Base-by-base conservation (phyloP, 768 basidiomycete species). In the Tricholoma saponaceum region DNA sequence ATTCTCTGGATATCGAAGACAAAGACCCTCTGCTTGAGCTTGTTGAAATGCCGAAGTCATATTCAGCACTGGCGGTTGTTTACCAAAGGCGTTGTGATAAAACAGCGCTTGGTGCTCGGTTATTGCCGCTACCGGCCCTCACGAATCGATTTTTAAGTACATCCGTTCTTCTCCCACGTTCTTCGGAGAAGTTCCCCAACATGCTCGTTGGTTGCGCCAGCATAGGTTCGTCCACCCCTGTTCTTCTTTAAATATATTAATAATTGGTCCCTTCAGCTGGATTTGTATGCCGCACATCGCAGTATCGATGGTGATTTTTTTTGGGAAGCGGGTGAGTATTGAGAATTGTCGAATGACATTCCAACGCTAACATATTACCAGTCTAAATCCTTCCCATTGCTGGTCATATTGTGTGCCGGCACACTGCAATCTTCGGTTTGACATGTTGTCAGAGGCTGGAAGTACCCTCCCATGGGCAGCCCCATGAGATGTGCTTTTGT, bases 1-100 rank as follows among this genome's bases (percentile, higher is more conserved):
- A 41, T 78, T 76, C 58, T 90, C 87, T 26, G 90, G 89, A 66
- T 81, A 89, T 46, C 85, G 83, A 23, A 92, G 83, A 65, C 84
- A 89, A 56, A 85, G 74, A 12, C 83, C 78, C 54, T 89, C 88
- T 6, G 76, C 73, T 51, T 82, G 83, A 10, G 77, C 74, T 69
- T 84, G 84, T 52, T 72, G 72, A 22, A 71, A 68, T 43, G 65
- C 60, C 55, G 70, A 60, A 65, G 69, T 68, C 55, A 53, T 57
- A 43, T 25, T 56, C 13, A n/a, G n/a, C n/a, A n/a, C n/a, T 6
- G 37, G 13, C 14, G 43, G 22, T 44, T 66, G 56, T 66, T 67
- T 67, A 60, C 56, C 50, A 52, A 16, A 28, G 26, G 44, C 59
- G 16, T 54, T 39, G 13, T 23, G 56, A 57, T 22, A 59, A 56